These are phyloP conservation scores for Thielaviopsis punctulata DNA, from an alignment of 2,329 filamentous ascomycete genomes.

Conservation along the genomic window DNA sequence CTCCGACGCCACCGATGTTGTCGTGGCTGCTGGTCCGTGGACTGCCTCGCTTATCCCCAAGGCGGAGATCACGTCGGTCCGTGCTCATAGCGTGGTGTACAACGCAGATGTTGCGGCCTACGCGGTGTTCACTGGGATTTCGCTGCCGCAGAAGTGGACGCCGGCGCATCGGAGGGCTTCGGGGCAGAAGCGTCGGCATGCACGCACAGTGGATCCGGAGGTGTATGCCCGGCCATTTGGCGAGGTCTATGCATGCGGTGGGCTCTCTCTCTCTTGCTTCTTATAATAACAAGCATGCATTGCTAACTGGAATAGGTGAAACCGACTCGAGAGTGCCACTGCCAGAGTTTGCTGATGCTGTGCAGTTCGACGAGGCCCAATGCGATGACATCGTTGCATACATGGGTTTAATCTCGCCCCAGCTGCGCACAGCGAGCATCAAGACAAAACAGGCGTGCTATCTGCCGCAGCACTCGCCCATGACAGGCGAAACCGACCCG, in stretches of 20 bases:
- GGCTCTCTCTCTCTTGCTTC: slow-evolving; percentile 13
- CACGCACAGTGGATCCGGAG: slow-evolving; percentile 61
- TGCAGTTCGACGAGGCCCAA: slow-evolving; percentile 54
- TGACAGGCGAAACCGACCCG: slow-evolving; percentile 47
- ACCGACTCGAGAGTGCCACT: slow-evolving; percentile 61
- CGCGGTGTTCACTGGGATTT: slow-evolving; percentile 75
- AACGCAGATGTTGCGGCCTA: slow-evolving; percentile 50
- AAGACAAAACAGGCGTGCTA: slow-evolving; percentile 81
- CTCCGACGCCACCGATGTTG: slow-evolving; percentile 32
- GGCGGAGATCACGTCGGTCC: slow-evolving; percentile 38
- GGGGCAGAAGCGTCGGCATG: slow-evolving; percentile 35
- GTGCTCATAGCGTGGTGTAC: slow-evolving; percentile 50
- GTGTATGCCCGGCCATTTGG: slow-evolving; percentile 82
- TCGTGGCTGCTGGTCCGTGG: slow-evolving; percentile 45
- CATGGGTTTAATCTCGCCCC: slow-evolving; percentile 46
- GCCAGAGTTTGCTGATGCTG: slow-evolving; percentile 57
- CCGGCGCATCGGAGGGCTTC: slow-evolving; percentile 29
- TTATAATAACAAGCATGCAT: neutral
- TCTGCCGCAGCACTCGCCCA: slow-evolving; percentile 55
- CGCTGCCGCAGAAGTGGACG: slow-evolving; percentile 48
- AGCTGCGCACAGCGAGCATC: slow-evolving; percentile 50
- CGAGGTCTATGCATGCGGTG: slow-evolving; percentile 84
- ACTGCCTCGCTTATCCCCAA: slow-evolving; percentile 40
- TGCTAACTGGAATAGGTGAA: slow-evolving; percentile 30
- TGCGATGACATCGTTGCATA: slow-evolving; percentile 80